Base-by-base conservation (phyloP, 148 eudicot species). In the Fagopyrum homotropicum region DNA sequence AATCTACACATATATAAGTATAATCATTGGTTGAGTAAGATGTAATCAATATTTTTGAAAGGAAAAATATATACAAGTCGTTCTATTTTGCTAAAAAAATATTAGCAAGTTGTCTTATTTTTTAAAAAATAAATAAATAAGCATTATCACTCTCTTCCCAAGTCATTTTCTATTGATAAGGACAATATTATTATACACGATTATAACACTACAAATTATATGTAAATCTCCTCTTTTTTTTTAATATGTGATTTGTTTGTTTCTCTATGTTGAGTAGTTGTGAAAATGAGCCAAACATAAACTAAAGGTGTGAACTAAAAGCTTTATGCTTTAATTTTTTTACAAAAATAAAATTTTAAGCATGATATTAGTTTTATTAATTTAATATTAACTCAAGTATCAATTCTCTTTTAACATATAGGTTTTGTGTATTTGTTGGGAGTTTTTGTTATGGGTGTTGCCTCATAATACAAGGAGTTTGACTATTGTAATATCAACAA, bases 41-140 rank as follows among this genome's bases (percentile, higher is more conserved):
- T 66, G 46, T 46, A 66, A 35, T 35, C 46, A 35, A 66, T 19
- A 40, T 12, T 66, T 35, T 40, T 66, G 12, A 15, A 16, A 12
- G 15, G 15, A 9, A 63, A 61, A 29, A 63, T 9, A 30, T 4
- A 11, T 30, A 30, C 45, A 63, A 63, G 69, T 61, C 69, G 69
- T 61, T 11, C 69, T 61, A 61, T 61, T 61, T 61, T 29, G 69
- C 10, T 15, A 11, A 56, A 3, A 61, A 64, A 14, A 64, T 30
- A 64, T 30, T 35, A 40, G 70, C 45, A 64, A 64, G 71, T 40
- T 66, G 71, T 43, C 8, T 66, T 66, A 66, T 66, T 35, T 66
- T 66, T 66, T 22, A 22, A 22, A 22, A 22, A 22, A 22, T 22
- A 22, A 22, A 66, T 35, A 66, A 35, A 1, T 66, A 66, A 66